Evolutionary conservation across 805 yeast species (phyloP).

Genomic region (Hemisphaericaspora nanyangensis): DNA sequence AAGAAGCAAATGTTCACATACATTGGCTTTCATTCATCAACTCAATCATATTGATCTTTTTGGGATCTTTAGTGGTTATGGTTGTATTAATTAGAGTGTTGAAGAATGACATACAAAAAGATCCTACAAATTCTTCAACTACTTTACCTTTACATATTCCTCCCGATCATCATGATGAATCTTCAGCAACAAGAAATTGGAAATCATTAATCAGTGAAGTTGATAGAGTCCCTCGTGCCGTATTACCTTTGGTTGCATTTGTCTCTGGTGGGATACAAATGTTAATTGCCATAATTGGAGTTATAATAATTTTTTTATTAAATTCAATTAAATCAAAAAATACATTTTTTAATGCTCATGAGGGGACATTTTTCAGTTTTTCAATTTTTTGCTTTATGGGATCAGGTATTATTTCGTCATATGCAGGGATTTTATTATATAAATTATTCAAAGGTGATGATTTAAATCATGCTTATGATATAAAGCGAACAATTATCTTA

Average conservation of each 20-base stretch:
- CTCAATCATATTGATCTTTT: conserved; percentile 59
- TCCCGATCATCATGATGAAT: conserved; percentile 5
- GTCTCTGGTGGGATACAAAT: conserved; percentile 76
- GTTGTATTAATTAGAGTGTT: conserved; percentile 57
- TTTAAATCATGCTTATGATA: conserved; percentile 21
- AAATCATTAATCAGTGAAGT: conserved; percentile 52
- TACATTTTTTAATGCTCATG: conserved; percentile 57
- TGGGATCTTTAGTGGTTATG: conserved; percentile 63
- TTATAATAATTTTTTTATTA: conserved; percentile 48
- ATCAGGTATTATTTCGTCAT: conserved; percentile 76
- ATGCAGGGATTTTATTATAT: conserved; percentile 60
- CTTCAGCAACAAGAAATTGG: conserved; percentile 36
- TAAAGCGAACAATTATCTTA: conserved; percentile 12
- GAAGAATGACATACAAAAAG: conserved; percentile 13
- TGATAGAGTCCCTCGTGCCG: conserved; percentile 46
- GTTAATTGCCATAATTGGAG: conserved; percentile 59
- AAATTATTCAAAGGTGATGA: conserved; percentile 47
- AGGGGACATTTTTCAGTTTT: conserved; percentile 63
- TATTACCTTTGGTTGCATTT: conserved; percentile 49
- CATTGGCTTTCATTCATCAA: conserved; percentile 80
- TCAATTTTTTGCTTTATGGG: conserved; percentile 57
- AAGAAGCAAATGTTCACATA: conserved; percentile 43
- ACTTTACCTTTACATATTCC: conserved; percentile 14
- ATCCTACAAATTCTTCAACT: conserved; percentile 11
- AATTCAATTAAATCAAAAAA: conserved; percentile 43